phyloP scores from a whole-genome alignment of 345 rosid genomes.

The Ricinus communis region DNA sequence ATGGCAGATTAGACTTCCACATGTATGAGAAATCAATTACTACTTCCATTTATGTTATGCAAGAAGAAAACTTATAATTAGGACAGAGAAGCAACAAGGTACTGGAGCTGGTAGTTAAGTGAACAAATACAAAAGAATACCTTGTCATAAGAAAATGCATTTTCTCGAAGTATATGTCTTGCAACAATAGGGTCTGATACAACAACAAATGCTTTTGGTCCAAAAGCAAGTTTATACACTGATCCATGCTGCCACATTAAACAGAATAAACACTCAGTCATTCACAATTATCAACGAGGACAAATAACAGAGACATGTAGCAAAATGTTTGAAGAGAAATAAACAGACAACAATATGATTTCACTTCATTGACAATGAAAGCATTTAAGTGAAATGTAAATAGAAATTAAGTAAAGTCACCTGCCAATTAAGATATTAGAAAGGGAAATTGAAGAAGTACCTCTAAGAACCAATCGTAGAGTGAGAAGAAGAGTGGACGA shows the following conservation, averaged over 20 bases:
- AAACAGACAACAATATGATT: background rate
- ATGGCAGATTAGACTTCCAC: background rate
- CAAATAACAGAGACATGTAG: background rate
- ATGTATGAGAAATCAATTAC: too few species aligned
- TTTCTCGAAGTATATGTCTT: slow-evolving; percentile 80
- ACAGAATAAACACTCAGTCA: slow-evolving; percentile 5
- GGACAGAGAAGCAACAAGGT: background rate
- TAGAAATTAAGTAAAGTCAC: background rate
- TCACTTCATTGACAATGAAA: background rate
- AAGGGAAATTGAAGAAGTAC: slow-evolving; percentile 31
- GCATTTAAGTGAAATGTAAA: background rate
- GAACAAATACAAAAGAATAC: slow-evolving; percentile 27
- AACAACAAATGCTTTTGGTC: slow-evolving; percentile 96
- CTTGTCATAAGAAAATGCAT: slow-evolving; percentile 91
- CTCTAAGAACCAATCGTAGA: slow-evolving; percentile 93
- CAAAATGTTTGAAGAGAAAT: background rate
- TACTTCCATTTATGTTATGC: too few species aligned
- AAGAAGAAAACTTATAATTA: too few species aligned
- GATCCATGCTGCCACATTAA: slow-evolving; percentile 71
- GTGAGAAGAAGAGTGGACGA: slow-evolving; percentile 78
- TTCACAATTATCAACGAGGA: slow-evolving; percentile 7
- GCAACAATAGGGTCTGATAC: slow-evolving; percentile 90
- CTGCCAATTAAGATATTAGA: background rate
- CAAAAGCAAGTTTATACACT: slow-evolving; percentile 94
- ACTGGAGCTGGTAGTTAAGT: background rate